A percentile compares a stretch with the other conserved stretches of the same genome.
These are phyloP conservation scores for Plasmopara halstedii DNA, from an alignment of 352 stramenopile genomes.

Conservation along the genomic window DNA sequence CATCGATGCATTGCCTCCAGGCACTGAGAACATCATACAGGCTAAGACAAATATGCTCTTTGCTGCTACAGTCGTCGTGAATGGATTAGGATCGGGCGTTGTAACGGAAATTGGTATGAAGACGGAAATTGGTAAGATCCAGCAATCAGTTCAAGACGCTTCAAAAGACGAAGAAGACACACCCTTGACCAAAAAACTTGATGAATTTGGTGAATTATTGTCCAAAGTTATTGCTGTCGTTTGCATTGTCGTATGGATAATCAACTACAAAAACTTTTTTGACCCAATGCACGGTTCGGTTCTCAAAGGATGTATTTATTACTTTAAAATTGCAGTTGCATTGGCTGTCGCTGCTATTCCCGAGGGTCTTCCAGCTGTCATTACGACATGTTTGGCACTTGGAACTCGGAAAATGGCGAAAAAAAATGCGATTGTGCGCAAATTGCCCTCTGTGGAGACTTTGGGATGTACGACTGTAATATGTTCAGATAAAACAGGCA, in stretches of 20 bases:
- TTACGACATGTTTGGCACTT: constrained; percentile 95
- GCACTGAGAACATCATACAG: constrained; percentile 81
- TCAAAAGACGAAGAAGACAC: constrained; percentile 93
- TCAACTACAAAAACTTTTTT: constrained; percentile 97
- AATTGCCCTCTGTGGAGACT: constrained; percentile 96
- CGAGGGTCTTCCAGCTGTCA: constrained; percentile 97
- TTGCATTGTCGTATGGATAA: constrained; percentile 95
- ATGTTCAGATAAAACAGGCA: constrained; percentile 93
- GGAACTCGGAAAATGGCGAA: constrained; percentile 96
- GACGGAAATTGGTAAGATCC: constrained; percentile 99
- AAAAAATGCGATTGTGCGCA: constrained; percentile 97
- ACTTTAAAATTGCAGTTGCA: constrained; percentile 98
- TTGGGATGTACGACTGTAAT: constrained; percentile 95
- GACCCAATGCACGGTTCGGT: constrained; percentile 80
- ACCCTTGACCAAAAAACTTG: constrained; percentile 95
- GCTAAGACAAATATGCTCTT: constrained; percentile 97
- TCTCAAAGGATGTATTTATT: constrained; percentile 97
- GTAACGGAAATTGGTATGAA: constrained; percentile 95
- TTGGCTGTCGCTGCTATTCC: constrained; percentile 98
- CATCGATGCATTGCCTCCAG: constrained; percentile 61
- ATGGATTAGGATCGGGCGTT: constrained; percentile 89
- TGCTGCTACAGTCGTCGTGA: constrained; percentile 95
- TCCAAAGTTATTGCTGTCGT: constrained; percentile 97
- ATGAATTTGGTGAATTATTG: constrained; percentile 97
- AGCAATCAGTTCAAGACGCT: constrained; percentile 88